These are phyloP conservation scores for Fusarium annulatum DNA, from an alignment of 2,329 filamentous ascomycete genomes.

Conservation along the genomic window DNA sequence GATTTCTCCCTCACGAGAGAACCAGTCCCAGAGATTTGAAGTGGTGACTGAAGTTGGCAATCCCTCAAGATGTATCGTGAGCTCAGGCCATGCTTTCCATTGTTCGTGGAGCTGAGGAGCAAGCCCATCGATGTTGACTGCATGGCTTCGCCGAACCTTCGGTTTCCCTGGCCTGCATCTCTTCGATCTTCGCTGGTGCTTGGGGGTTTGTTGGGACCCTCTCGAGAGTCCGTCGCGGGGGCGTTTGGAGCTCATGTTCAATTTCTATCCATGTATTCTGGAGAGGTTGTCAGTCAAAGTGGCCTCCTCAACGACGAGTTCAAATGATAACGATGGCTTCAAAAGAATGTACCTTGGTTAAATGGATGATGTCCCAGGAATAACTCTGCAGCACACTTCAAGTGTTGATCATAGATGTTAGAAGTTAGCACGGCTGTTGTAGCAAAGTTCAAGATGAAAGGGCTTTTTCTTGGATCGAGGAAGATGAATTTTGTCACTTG, in stretches of 20 bases:
- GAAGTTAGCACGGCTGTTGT: neutral
- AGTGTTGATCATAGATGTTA: neutral
- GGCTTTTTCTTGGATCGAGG: neutral
- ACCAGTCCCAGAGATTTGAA: conserved; percentile 61
- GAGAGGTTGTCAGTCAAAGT: neutral
- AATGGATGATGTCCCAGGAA: neutral
- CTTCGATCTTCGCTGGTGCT: neutral
- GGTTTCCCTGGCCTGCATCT: neutral
- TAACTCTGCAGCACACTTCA: neutral
- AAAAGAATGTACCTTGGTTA: neutral
- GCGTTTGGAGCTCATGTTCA: conserved; percentile 8
- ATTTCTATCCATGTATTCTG: neutral
- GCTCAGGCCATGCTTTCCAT: conserved; percentile 52
- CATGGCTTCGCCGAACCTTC: neutral
- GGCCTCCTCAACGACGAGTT: no score
- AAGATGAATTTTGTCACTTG: neutral
- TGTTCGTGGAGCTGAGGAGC: conserved; percentile 4
- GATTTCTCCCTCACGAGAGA: conserved; percentile 65
- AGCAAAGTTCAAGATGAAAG: neutral
- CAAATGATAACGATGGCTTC: neutral
- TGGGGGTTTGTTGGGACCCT: neutral
- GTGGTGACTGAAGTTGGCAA: conserved; percentile 53
- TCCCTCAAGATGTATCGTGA: conserved; percentile 47
- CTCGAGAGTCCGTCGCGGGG: neutral
- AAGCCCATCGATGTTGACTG: neutral